Percentiles rank a stretch among this genome's conserved stretches.
Conservation (phyloP, 1,139 yeast genomes). For the Blastobotrys niveus region DNA sequence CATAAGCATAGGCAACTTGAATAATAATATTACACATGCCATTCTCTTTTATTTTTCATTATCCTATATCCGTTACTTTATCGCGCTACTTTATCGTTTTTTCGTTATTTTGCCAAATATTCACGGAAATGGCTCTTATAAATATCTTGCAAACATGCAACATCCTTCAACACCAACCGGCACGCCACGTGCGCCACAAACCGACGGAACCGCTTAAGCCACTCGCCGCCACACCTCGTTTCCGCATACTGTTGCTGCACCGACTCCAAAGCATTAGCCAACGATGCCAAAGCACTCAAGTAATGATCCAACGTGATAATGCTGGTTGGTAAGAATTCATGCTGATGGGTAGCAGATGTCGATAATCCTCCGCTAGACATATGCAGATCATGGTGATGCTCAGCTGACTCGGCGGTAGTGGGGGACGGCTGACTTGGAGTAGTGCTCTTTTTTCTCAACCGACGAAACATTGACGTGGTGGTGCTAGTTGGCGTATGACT, state of each 20-base stretch:
- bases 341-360: conserved; percentile 12
- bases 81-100: too few species aligned
- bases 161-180: conserved; percentile 24
- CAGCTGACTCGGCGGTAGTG: neutral
- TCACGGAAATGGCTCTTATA: conserved; percentile 24
- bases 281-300: conserved; percentile 16
- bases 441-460: conserved; percentile 16
- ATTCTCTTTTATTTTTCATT: too few species aligned
- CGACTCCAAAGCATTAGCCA: conserved; percentile 19
- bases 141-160: conserved; percentile 20
- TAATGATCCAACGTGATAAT: conserved; percentile 16
- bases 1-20: too few species aligned
- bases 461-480: conserved; percentile 12
- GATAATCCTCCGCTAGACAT: conserved; percentile 4
- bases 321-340: neutral
- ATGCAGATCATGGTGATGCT: neutral
- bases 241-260: conserved; percentile 14
- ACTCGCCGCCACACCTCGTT: conserved; percentile 14
- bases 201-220: conserved; percentile 22
- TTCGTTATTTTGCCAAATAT: conserved; percentile 13
- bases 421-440: conserved; percentile 7
- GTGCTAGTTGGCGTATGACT: neutral
- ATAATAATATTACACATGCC: too few species aligned
- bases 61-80: too few species aligned
- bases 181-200: conserved; percentile 24